Evolutionary conservation across 2,329 filamentous ascomycete genomes (phyloP).

Genomic region (Fusarium heterosporum): DNA sequence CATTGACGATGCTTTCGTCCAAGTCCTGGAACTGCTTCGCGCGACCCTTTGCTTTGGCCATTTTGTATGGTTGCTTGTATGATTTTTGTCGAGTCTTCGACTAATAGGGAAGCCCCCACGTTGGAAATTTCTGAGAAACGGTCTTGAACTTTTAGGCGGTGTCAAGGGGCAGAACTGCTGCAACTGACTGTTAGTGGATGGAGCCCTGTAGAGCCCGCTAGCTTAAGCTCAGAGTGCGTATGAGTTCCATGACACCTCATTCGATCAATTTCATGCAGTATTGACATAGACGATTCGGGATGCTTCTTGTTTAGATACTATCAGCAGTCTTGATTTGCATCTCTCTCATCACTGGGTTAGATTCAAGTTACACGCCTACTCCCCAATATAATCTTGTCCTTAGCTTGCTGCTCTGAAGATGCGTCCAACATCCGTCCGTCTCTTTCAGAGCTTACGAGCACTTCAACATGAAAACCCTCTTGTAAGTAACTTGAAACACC

Average conservation of each 20-base stretch:
- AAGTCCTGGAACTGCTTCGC: conserved; percentile 72
- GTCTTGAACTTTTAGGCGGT: conserved; percentile 66
- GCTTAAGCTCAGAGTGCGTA: conserved; percentile 3
- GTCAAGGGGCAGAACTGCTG: conserved; percentile 56
- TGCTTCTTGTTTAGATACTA: background rate
- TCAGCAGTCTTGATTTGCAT: background rate
- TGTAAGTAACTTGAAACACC: conserved; percentile 57
- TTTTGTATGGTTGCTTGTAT: conserved; percentile 51
- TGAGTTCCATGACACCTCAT: conserved; percentile 18
- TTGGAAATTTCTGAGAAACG: conserved; percentile 50
- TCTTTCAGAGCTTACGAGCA: conserved; percentile 51
- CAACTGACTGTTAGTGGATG: conserved; percentile 10
- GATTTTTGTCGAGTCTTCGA: conserved; percentile 28
- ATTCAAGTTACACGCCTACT: no score
- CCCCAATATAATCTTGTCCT: background rate
- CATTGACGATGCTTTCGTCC: conserved; percentile 71
- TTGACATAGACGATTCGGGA: conserved; percentile 1
- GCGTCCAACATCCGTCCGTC: conserved; percentile 52
- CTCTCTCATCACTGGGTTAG: background rate
- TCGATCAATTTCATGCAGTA: conserved; percentile 9
- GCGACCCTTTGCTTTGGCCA: conserved; percentile 65
- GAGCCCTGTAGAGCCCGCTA: conserved; percentile 25
- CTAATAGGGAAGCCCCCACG: conserved; percentile 46
- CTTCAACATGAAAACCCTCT: conserved; percentile 85
- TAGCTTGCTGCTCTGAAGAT: conserved; percentile 46